Evolutionary conservation across 2,329 filamentous ascomycete species (phyloP), one percentile per base, ranked within the genome.

Genomic region (Calonectria naviculata): DNA sequence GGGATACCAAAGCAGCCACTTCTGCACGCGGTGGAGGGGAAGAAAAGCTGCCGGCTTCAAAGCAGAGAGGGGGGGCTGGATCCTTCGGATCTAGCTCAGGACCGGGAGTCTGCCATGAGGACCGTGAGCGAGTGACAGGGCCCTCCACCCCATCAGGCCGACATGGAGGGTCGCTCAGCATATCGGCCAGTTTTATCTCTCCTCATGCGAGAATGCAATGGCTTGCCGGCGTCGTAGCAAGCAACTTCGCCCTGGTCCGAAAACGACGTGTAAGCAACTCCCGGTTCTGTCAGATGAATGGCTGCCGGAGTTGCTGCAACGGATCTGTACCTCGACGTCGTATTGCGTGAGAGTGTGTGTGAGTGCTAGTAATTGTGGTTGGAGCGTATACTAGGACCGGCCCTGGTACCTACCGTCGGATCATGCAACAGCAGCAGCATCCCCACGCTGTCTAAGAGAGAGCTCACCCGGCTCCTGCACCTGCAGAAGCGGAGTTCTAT

Each of bases 401-500:
- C 65, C 64, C n/a, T 62, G 63, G 71, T 73, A 68, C 66, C 68
- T 67, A 52, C 52, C 28, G 60, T 73, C 61, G 69, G 71, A 68
- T 67, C 71, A 75, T 76, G 71, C 71, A 71, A 70, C 70, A 68
- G 73, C 66, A 68, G 61, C 70, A 76, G 65, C 65, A 74, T 73
- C 67, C 68, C 70, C 70, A 71, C 70, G 66, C 67, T 77, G 49
- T 61, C 62, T 47, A 70, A 69, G 52, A 68, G 62, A 67, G 65
- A 76, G 72, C 73, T 62, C 64, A 70, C 63, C 69, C 58, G 69
- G 70, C 70, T 75, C 64, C 68, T 72, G 66, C 74, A 75, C 66
- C 54, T 78, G 70, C 74, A 77, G 73, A 73, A 74, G 73, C 70
- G 68, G 65, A 74, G 74, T 67, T 70, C 60, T 67, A 76, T 75